Evolutionary conservation across 345 rosid species (phyloP).

Genomic region (Populus tremula): DNA sequence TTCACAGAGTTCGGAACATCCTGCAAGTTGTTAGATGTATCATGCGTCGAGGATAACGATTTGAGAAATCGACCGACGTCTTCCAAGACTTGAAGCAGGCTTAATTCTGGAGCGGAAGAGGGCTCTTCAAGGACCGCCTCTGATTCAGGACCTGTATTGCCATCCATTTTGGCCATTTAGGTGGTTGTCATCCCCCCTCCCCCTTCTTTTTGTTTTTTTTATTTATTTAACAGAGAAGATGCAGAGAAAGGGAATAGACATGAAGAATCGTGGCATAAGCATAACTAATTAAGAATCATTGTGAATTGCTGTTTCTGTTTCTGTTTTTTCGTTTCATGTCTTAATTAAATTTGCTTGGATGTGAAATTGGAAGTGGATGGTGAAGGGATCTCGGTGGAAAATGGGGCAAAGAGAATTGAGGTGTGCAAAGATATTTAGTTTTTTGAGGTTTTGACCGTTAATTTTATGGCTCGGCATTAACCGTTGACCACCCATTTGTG

Average conservation of each 20-base stretch:
- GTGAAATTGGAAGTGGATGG: background rate
- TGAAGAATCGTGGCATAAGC: conserved; percentile 13
- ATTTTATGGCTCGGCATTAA: conserved; percentile 10
- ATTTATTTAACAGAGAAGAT: background rate
- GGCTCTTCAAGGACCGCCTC: background rate
- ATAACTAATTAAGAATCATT: background rate
- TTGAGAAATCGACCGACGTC: conserved; percentile 51
- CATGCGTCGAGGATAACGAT: conserved; percentile 14
- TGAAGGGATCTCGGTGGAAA: background rate
- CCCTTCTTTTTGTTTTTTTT: background rate
- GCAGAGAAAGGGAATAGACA: background rate
- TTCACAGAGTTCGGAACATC: conserved; percentile 51
- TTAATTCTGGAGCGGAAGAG: conserved; percentile 8
- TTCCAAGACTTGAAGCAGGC: conserved; percentile 28
- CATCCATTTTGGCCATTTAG: background rate
- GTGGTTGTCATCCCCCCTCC: background rate
- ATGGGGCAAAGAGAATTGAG: background rate
- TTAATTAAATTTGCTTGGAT: conserved; percentile 22
- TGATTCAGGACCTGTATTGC: background rate
- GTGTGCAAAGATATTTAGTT: background rate
- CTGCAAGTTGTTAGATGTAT: conserved; percentile 24
- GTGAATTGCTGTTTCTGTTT: conserved; percentile 11
- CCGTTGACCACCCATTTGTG: background rate
- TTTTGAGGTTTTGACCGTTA: background rate
- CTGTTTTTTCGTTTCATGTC: background rate